Base-by-base conservation (phyloP, 495 filamentous ascomycete species). In the Penicillium antarcticum region DNA sequence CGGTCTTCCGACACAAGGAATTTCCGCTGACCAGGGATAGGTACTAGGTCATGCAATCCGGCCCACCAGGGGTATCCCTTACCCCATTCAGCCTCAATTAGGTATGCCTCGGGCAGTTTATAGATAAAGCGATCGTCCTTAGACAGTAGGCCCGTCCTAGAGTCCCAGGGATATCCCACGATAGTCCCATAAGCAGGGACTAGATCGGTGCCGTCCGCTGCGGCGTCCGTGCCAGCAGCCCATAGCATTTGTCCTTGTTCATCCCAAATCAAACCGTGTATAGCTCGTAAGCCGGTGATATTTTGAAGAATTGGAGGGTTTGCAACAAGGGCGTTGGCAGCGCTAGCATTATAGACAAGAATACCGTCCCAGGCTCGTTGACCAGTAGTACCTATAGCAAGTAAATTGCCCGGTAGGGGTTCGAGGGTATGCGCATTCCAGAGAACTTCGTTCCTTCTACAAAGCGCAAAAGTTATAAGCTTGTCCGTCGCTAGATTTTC, bases 251-350 rank as follows among this genome's bases (percentile, higher is more conserved):
- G 61, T 2, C 42, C 58, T 17, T 52, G 37, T 29, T 67, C 63
- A 26, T 67, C 63, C 63, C 61, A 67, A 37, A 67, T 61, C 61
- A 67, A 51, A 14, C 39, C 58, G 42, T 67, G 63, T 31, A 67
- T 62, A 33, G 63, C 63, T 0, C 61, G 61, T 0, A 67, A 48
- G 21, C 61, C 61, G 2, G 63, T 67, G 45, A 67, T 56, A 21
- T 67, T 67, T 45, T 67, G 63, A n/a, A 67, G 12, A 19, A 64
- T 51, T 1, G 58, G 57, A 9, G 63, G 58, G 10, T 63, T 45
- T 10, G 57, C 55, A 14, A 52, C 48, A 8, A 67, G 50, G 5
- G 60, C 52, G 29, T 61, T 57, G 1, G 33, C 63, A 7, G 40
- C 31, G 34, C 57, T 67, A 9, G 56, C 39, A 19, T 67, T 57